A percentile compares a stretch with the other conserved stretches of the same genome.
These are phyloP conservation scores for Chamaecyparis obtusa DNA, from an alignment of 75 land plant species.

Conservation along the genomic window DNA sequence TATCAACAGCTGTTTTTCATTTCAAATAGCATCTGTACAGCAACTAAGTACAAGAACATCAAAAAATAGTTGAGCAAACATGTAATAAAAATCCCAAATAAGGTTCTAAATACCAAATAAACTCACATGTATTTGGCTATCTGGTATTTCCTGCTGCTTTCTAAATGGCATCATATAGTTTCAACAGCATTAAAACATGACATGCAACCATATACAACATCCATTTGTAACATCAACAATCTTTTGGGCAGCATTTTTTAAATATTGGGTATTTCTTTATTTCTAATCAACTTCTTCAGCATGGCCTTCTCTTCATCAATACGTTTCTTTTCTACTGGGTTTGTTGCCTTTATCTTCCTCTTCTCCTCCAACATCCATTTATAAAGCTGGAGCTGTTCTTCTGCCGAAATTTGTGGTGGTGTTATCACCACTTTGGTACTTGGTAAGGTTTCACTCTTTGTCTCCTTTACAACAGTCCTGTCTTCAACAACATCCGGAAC, in stretches of 20 bases:
- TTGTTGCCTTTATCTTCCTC: conserved; percentile 68
- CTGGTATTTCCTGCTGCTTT: neutral
- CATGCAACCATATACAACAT: neutral
- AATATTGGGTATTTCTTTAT: conserved; percentile 40
- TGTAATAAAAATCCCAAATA: neutral
- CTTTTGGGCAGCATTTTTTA: conserved; percentile 1
- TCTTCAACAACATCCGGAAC: conserved; percentile 9
- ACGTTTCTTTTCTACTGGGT: conserved; percentile 66
- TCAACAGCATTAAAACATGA: neutral
- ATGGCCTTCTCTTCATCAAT: conserved; percentile 81
- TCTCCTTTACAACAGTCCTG: conserved; percentile 7
- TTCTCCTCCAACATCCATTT: conserved; percentile 89
- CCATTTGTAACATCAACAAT: neutral
- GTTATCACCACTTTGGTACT: neutral
- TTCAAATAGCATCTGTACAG: neutral
- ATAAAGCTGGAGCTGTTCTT: conserved; percentile 70
- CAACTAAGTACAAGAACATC: neutral
- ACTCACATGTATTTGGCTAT: neutral
- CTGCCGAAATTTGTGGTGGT: conserved; percentile 31
- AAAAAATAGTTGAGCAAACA: neutral
- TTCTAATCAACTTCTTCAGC: conserved; percentile 67
- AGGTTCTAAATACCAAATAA: neutral
- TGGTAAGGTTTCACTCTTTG: neutral
- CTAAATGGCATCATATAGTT: neutral
- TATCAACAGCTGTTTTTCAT: neutral